phyloP scores from a whole-genome alignment of 495 filamentous ascomycete species.

The Aspergillus cavernicola region DNA sequence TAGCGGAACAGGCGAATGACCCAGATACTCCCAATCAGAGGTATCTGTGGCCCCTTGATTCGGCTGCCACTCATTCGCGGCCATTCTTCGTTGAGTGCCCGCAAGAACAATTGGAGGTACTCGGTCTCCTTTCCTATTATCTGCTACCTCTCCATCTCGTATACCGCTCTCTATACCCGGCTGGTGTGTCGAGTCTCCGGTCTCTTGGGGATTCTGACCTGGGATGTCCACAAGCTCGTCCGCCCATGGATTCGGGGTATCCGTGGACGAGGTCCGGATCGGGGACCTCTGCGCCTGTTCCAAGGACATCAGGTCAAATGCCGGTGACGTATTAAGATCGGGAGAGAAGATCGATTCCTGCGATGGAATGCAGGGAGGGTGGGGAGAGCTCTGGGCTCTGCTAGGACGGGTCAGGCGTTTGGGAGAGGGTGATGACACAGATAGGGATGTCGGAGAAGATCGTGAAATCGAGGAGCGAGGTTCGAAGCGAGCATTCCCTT shows the following conservation, averaged over 20 bases:
- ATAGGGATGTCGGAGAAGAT: slow-evolving; percentile 28
- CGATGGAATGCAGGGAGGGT: slow-evolving; percentile 28
- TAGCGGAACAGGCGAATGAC: slow-evolving; percentile 25
- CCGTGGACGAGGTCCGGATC: slow-evolving; percentile 27
- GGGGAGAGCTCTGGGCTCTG: slow-evolving; percentile 27
- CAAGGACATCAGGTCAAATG: slow-evolving; percentile 43
- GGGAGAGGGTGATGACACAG: slow-evolving; percentile 28
- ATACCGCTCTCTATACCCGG: slow-evolving; percentile 5
- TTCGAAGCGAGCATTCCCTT: slow-evolving; percentile 31
- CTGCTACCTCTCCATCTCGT: slow-evolving; percentile 2
- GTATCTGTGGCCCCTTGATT: slow-evolving; percentile 2
- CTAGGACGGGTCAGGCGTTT: slow-evolving; percentile 28
- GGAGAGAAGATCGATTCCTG: slow-evolving; percentile 41
- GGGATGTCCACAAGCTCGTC: slow-evolving; percentile 30
- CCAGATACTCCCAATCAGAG: slow-evolving; percentile 25
- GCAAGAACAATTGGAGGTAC: slow-evolving; percentile 27
- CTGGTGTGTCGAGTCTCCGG: background rate
- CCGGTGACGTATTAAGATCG: slow-evolving; percentile 42
- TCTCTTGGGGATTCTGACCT: slow-evolving; percentile 7
- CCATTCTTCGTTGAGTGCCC: slow-evolving; percentile 22
- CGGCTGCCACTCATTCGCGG: slow-evolving; percentile 25
- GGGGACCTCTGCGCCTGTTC: slow-evolving; percentile 44
- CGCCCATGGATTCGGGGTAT: slow-evolving; percentile 33
- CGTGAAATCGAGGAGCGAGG: slow-evolving; percentile 23
- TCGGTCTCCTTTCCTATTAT: slow-evolving; percentile 15